Conservation (phyloP, 306 rosid species). For the Malus sieversii region DNA sequence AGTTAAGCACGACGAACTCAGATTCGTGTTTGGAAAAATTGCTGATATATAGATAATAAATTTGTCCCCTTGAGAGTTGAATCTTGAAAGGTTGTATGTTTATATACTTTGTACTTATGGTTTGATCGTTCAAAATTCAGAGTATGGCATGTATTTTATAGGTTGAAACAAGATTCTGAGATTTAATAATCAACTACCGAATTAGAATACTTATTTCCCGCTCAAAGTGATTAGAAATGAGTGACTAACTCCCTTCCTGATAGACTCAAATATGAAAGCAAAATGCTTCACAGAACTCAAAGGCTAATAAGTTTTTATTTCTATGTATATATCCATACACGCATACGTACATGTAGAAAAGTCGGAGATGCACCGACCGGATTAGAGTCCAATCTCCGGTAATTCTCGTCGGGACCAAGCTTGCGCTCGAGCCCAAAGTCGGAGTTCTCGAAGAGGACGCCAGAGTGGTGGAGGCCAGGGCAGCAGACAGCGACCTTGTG, state of each 20-base stretch:
- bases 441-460: conserved; percentile 64
- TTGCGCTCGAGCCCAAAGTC: conserved; percentile 74
- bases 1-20: neutral
- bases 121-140: neutral
- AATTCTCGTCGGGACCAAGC: conserved; percentile 47
- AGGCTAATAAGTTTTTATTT: neutral
- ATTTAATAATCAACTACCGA: too few species aligned
- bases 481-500: conserved; percentile 78
- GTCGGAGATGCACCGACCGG: neutral
- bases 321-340: too few species aligned
- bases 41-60: too few species aligned
- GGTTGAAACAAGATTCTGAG: neutral
- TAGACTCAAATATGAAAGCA: neutral
- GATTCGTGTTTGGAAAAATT: neutral
- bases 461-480: conserved; percentile 76
- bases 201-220: accelerated
- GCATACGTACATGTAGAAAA: too few species aligned
- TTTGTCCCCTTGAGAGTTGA: neutral
- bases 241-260: too few species aligned
- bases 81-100: neutral
- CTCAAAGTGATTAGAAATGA: too few species aligned
- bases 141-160: neutral
- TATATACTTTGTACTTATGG: neutral
- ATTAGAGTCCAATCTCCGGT: neutral
- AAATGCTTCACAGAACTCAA: neutral